Conservation (phyloP, 805 yeast genomes). For the Kuraishia molischiana region DNA sequence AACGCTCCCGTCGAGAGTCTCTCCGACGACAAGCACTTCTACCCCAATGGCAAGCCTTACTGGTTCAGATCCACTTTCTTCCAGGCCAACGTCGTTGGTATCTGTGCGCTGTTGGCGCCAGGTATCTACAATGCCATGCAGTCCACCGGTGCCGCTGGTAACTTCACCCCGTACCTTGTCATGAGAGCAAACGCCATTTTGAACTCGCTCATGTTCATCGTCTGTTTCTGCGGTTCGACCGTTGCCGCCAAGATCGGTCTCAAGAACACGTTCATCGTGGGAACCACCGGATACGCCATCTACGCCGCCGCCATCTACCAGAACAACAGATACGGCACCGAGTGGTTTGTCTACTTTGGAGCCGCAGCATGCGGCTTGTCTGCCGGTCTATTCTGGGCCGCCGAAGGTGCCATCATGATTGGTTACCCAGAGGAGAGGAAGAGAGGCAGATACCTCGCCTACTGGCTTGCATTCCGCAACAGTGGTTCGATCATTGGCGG, state of each 20-base stretch:
- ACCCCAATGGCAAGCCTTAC: not conserved
- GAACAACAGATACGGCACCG: not conserved
- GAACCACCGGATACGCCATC: not conserved
- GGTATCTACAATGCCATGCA: not conserved
- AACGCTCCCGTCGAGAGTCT: too few species aligned
- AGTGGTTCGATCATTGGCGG: not conserved
- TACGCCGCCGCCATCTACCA: not conserved
- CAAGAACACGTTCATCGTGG: not conserved
- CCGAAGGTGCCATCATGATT: conserved; percentile 1
- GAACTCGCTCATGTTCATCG: not conserved
- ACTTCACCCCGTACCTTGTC: not conserved
- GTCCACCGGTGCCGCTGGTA: not conserved
- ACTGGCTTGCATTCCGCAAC: not conserved
- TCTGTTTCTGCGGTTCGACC: not conserved
- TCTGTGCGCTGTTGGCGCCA: not conserved
- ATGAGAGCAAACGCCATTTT: not conserved
- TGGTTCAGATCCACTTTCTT: not conserved
- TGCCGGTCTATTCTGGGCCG: not conserved
- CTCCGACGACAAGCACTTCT: not conserved
- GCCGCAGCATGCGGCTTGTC: not conserved
- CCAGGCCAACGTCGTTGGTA: not conserved
- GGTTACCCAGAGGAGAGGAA: not conserved
- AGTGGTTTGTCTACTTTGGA: not conserved
- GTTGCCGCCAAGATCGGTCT: not conserved
- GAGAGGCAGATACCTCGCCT: not conserved